Evolutionary conservation across 768 basidiomycete genomes (phyloP).

Genomic region (Collybia mongolica): DNA sequence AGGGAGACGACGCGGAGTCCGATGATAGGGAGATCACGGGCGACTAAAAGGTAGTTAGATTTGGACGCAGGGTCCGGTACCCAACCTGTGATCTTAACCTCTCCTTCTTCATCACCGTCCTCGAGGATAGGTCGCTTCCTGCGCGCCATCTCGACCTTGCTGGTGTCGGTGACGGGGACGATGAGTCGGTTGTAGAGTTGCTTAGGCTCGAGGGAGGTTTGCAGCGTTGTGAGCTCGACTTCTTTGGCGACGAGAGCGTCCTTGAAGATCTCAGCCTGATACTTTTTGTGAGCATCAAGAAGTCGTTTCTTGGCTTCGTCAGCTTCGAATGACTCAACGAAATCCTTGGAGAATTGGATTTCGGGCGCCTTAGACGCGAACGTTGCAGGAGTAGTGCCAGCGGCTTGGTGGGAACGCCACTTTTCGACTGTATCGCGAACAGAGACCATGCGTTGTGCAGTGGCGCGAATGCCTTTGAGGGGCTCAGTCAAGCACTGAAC

Average conservation of each 20-base stretch:
- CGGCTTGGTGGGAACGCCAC: slow-evolving; percentile 3
- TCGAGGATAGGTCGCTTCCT: no score
- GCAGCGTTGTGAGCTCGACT: not conserved
- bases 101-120: no score
- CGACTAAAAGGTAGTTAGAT: no score
- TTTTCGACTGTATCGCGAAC: slow-evolving; percentile 1
- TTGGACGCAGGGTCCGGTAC: no score
- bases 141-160: no score
- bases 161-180: no score
- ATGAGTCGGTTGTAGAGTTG: no score
- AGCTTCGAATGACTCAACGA: not conserved
- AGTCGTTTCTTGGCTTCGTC: not conserved
- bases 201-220: no score
- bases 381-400: slow-evolving; percentile 1
- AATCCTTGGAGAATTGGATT: slow-evolving; percentile 1
- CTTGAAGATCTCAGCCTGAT: not conserved
- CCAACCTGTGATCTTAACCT: no score
- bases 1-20: no score
- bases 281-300: not conserved
- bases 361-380: not conserved
- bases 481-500: slow-evolving; percentile 4
- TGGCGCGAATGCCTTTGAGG: not conserved
- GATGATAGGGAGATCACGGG: no score
- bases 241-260: not conserved
- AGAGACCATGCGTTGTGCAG: not conserved